Evolutionary conservation across 345 rosid species (phyloP).

Genomic region (Euphorbia peplus): DNA sequence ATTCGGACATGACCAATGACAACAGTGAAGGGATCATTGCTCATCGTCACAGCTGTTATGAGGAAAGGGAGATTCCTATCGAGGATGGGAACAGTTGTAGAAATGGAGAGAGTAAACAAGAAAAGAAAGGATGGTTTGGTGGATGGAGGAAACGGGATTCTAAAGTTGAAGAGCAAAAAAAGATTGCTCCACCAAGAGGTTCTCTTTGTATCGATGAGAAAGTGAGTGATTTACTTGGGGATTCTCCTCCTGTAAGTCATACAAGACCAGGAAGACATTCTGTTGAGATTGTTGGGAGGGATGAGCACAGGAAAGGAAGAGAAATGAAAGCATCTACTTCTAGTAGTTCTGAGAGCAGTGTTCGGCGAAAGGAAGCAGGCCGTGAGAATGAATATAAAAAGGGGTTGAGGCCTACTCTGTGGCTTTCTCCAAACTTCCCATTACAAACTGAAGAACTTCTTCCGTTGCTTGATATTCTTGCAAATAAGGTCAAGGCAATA

Average conservation of each 20-base stretch:
- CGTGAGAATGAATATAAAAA: slow-evolving; percentile 93
- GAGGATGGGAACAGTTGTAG: slow-evolving; percentile 46
- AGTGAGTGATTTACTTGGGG: slow-evolving; percentile 72
- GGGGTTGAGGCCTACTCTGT: slow-evolving; percentile 85
- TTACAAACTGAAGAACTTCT: slow-evolving; percentile 89
- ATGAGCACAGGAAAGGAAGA: slow-evolving; percentile 57
- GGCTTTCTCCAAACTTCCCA: slow-evolving; percentile 88
- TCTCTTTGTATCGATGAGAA: slow-evolving; percentile 85
- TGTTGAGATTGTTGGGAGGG: slow-evolving; percentile 60
- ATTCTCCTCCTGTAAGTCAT: slow-evolving; percentile 57
- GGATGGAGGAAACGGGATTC: slow-evolving; percentile 84
- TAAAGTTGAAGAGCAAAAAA: slow-evolving; percentile 60
- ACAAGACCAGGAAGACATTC: slow-evolving; percentile 81
- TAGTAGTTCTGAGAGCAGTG: slow-evolving; percentile 35
- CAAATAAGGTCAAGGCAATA: slow-evolving; percentile 95
- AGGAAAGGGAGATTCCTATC: slow-evolving; percentile 73
- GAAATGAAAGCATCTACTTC: slow-evolving; percentile 52
- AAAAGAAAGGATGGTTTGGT: slow-evolving; percentile 97
- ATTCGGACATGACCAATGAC: slow-evolving; percentile 53
- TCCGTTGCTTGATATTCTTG: slow-evolving; percentile 96
- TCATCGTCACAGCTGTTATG: slow-evolving; percentile 69
- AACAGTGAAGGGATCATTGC: slow-evolving; percentile 48
- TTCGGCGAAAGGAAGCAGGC: slow-evolving; percentile 52
- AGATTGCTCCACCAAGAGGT: slow-evolving; percentile 65
- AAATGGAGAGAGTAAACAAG: slow-evolving; percentile 56